Percentiles rank a stretch among this genome's conserved stretches.
Conservation (phyloP, 225 moss, liverwort and hornwort species). For the Asterella californica region DNA sequence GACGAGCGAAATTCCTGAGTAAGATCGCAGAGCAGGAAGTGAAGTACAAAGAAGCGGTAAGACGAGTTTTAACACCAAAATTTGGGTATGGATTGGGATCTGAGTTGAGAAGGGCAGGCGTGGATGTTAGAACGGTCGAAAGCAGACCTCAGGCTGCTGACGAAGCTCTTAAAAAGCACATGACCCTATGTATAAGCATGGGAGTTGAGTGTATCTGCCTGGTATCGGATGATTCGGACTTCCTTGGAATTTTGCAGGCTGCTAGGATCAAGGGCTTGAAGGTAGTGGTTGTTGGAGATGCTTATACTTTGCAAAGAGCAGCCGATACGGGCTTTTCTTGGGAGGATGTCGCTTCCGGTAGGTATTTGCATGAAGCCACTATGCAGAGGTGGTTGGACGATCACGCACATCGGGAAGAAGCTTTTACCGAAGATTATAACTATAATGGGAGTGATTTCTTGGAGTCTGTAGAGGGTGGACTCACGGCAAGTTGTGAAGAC, state of each 20-base stretch:
- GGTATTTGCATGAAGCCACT: not conserved
- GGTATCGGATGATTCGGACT: constrained; percentile 66
- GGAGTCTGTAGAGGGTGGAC: not conserved
- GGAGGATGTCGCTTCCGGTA: constrained; percentile 16
- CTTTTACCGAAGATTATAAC: not conserved
- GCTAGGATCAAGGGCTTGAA: constrained; percentile 10
- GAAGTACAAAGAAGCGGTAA: constrained; percentile 54
- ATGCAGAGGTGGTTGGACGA: not conserved
- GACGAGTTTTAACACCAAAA: constrained; percentile 50
- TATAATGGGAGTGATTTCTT: not conserved
- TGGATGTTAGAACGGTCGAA: constrained; percentile 60
- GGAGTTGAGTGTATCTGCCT: constrained; percentile 63
- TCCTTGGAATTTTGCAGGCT: constrained; percentile 23
- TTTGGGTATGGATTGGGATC: constrained; percentile 63
- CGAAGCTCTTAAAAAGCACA: constrained; percentile 64
- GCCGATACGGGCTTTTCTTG: constrained; percentile 6
- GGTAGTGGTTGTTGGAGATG: constrained; percentile 13
- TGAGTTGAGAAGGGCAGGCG: constrained; percentile 64
- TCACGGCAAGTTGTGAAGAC: not conserved
- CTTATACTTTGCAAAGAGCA: not conserved
- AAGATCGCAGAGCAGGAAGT: constrained; percentile 53
- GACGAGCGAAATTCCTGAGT: constrained; percentile 49
- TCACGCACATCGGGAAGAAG: not conserved
- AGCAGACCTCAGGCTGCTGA: constrained; percentile 76
- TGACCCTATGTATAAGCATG: constrained; percentile 49